Percentiles rank a stretch among this genome's conserved stretches.
Evolutionary conservation across 2,329 filamentous ascomycete species (phyloP).

Genomic region (Lecanosticta acicola): DNA sequence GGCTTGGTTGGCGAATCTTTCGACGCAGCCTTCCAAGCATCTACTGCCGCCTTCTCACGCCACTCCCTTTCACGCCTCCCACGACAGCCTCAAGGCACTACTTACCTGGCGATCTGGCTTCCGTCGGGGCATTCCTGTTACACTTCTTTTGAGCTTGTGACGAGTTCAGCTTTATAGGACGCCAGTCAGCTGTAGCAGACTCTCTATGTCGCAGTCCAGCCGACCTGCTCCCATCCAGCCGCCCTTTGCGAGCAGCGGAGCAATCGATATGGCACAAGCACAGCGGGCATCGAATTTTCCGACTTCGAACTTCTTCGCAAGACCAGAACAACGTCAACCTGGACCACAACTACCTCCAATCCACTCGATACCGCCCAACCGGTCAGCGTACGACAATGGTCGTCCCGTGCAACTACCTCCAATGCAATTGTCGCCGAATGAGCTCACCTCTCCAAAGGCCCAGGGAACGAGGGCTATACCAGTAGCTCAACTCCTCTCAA

Average conservation of each 20-base stretch:
- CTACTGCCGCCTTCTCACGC: background rate
- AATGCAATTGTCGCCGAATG: constrained; percentile 36
- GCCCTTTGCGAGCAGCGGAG: constrained; percentile 31
- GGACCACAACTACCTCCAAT: constrained; percentile 36
- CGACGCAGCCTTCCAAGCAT: constrained; percentile 6
- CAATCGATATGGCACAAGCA: constrained; percentile 42
- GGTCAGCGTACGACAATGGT: constrained; percentile 10
- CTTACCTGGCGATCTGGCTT: background rate
- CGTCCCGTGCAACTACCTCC: constrained; percentile 32
- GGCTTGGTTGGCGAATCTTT: constrained; percentile 7
- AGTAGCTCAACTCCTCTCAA: constrained; percentile 24
- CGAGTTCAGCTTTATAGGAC: background rate
- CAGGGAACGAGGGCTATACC: constrained; percentile 18
- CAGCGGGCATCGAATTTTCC: constrained; percentile 40
- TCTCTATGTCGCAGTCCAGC: constrained; percentile 26
- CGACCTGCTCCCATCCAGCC: constrained; percentile 39
- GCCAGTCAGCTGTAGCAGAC: background rate
- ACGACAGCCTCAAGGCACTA: background rate
- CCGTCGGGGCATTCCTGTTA: background rate
- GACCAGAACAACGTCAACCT: constrained; percentile 36
- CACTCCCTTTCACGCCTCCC: background rate
- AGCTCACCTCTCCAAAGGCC: constrained; percentile 18
- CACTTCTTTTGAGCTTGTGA: background rate
- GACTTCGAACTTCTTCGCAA: constrained; percentile 36
- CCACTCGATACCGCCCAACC: constrained; percentile 9